Evolutionary conservation across 2,329 filamentous ascomycete species (phyloP).

Genomic region (Gaeumannomyces sp.): DNA sequence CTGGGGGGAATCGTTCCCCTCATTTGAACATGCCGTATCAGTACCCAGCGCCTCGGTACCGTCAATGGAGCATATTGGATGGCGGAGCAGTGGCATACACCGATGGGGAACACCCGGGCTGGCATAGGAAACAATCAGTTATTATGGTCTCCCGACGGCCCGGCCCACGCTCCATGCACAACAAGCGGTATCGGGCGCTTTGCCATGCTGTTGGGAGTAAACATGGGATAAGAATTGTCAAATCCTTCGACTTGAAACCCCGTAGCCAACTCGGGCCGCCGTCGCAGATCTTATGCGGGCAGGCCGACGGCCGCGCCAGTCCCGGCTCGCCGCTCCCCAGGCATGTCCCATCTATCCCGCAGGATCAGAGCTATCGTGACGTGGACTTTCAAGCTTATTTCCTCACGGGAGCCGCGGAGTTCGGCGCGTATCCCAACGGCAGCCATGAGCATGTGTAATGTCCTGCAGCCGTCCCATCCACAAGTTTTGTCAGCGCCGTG

Average conservation of each 20-base stretch:
- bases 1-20: no score
- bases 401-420: not conserved
- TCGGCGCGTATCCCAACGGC: not conserved
- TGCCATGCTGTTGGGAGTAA: no score
- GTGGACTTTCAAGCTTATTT: not conserved
- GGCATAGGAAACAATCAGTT: not conserved
- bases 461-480: not conserved
- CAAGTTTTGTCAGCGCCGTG: not conserved
- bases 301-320: not conserved
- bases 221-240: not conserved
- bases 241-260: not conserved
- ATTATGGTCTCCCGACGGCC: not conserved
- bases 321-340: no score
- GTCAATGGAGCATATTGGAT: not conserved
- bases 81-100: not conserved
- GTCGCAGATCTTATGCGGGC: not conserved
- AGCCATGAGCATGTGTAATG: not conserved
- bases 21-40: no score
- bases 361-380: not conserved
- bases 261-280: not conserved
- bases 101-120: not conserved
- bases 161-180: not conserved
- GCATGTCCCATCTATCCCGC: not conserved
- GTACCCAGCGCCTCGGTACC: no score
- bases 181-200: not conserved